Percentiles rank a stretch among this genome's conserved stretches.
Conservation (phyloP, 352 stramenopile species). For the Globisporangium viniferum region DNA sequence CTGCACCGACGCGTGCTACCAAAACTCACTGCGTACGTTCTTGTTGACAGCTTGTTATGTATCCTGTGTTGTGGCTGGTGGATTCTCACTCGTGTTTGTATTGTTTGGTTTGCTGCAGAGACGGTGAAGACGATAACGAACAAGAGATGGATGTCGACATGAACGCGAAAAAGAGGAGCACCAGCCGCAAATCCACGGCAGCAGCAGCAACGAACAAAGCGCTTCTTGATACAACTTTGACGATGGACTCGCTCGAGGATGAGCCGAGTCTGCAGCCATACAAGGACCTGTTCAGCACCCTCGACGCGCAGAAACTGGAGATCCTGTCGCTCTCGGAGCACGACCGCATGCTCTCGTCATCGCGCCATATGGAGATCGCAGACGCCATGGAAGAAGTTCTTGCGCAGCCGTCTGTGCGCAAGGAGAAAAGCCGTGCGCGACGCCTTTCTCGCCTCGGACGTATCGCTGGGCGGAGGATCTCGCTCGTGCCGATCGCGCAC, state of each 20-base stretch:
- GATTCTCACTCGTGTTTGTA: not conserved
- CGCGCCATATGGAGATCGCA: conserved; percentile 59
- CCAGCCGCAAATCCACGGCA: not conserved
- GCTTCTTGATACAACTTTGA: conserved; percentile 8
- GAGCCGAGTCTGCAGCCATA: conserved; percentile 34
- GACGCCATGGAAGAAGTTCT: conserved; percentile 76
- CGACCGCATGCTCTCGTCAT: conserved; percentile 57
- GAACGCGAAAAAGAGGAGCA: not conserved
- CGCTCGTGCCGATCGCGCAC: conserved; percentile 38
- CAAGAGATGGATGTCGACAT: conserved; percentile 11
- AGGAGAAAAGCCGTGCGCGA: conserved; percentile 57
- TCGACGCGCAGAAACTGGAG: conserved; percentile 58
- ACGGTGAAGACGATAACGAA: not conserved
- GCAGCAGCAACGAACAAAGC: not conserved
- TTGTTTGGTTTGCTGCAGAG: not conserved
- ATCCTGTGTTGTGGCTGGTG: not conserved
- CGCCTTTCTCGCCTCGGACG: conserved; percentile 58
- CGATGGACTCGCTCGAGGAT: conserved; percentile 18
- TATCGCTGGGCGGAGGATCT: conserved; percentile 45
- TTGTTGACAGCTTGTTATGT: not conserved
- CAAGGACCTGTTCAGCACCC: conserved; percentile 48
- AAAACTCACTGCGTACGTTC: conserved; percentile 1
- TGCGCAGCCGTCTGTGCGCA: conserved; percentile 53
- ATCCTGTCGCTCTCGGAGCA: conserved; percentile 61
- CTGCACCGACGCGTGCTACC: conserved; percentile 32